Evolutionary conservation across 164 flowering plant genomes (phyloP), one percentile per base, ranked within the genome.

Genomic region (Vitis riparia): DNA sequence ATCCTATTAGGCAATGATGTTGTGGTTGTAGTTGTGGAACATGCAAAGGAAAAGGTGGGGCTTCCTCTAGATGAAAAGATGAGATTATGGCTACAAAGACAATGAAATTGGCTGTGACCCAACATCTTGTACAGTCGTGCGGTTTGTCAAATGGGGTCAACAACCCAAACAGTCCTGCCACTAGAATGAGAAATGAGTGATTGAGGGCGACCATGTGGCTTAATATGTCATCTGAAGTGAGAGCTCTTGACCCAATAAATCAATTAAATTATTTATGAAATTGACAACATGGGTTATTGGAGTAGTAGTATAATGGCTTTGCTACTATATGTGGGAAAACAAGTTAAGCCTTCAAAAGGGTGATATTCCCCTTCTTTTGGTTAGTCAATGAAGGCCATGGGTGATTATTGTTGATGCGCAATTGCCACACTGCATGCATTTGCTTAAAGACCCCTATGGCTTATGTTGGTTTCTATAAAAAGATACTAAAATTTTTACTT

Each of bases 61-160:
- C 63, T 62, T 55, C 29, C 16, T 73, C 58, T 11, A 71, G 29
- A 51, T 60, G 61, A 16, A 65, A 66, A n/a, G 66, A 14, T 17
- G 30, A 19, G 55, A 30, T 19, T 50, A 19, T 49, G 55, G 15
- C 66, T 49, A 15, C 23, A 49, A 55, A 63, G 68, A 68, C 17
- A 5, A 52, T 68, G 67, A 55, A 68, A 62, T 68, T 37, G 70
- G 76, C 27, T 56, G 50, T 55, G 72, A n/a, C 76, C 68, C 63
- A 57, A 19, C 58, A 12, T 14, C 23, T 17, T 49, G 2, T 19
- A 19, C 44, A 14, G 69, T 48, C 51, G 68, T 49, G 52, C 59
- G 62, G 60, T 44, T 58, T 49, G 65, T 19, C 67, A 67, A 71
- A 61, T 60, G 62, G 75, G 68, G 76, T 78, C 81, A 69, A 78